phyloP scores from a whole-genome alignment of 768 basidiomycete species.

The Rhodotorula paludigena region DNA sequence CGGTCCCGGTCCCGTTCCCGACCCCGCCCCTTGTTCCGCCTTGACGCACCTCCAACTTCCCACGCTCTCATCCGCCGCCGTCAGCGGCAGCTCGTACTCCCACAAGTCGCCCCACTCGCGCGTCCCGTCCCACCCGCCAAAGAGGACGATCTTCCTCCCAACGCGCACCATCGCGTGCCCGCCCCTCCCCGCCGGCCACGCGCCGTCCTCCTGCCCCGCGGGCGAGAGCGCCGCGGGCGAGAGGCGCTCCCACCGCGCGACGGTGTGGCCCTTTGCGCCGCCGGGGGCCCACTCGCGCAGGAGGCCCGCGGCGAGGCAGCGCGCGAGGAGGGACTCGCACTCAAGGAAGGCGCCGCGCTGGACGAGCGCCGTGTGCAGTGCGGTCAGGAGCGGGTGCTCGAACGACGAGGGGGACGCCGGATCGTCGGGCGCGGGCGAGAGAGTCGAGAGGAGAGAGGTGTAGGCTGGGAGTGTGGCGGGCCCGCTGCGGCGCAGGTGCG shows the following conservation, averaged over 20 bases:
- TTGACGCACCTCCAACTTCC: neutral
- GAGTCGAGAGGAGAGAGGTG: constrained; percentile 1
- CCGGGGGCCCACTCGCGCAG: neutral
- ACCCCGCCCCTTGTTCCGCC: neutral
- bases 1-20: neutral
- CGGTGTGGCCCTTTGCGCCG: constrained; percentile 1
- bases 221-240: neutral
- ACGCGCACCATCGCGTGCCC: constrained; percentile 36
- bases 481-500: constrained; percentile 29
- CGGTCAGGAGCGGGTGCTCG: constrained; percentile 23
- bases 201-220: neutral
- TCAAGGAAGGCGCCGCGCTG: constrained; percentile 9
- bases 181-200: constrained; percentile 12
- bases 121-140: constrained; percentile 30
- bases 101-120: constrained; percentile 26
- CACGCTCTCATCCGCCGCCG: neutral
- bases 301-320: neutral
- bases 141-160: constrained; percentile 26
- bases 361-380: constrained; percentile 14
- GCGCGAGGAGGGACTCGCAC: constrained; percentile 17
- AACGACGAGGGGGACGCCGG: neutral
- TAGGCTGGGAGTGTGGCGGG: constrained; percentile 5
- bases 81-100: constrained; percentile 26
- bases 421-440: neutral
- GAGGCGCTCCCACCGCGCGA: constrained; percentile 26